Conservation (phyloP, 805 yeast species). For the Lachancea thermotolerans region DNA sequence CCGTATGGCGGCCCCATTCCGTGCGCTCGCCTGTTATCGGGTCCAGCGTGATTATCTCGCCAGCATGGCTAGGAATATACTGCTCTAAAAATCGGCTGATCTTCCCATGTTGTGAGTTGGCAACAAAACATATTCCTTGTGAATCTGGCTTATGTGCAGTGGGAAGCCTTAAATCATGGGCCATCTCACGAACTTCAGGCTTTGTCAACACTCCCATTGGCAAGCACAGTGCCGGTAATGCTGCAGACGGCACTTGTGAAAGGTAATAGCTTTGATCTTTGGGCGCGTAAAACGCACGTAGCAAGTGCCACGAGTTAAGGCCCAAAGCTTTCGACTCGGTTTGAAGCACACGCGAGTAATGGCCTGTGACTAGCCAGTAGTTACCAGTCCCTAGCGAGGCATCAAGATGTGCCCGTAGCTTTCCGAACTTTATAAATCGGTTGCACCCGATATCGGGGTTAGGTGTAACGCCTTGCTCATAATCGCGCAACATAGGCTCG, state of each 20-base stretch:
- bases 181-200: constrained; percentile 65
- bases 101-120: constrained; percentile 48
- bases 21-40: constrained; percentile 49
- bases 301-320: constrained; percentile 33
- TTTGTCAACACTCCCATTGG: constrained; percentile 79
- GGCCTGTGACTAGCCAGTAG: constrained; percentile 93
- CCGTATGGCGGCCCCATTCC: constrained; percentile 76
- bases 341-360: constrained; percentile 57
- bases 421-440: constrained; percentile 79
- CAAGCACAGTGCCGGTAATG: constrained; percentile 48
- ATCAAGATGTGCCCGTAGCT: constrained; percentile 50
- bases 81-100: constrained; percentile 70
- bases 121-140: constrained; percentile 90
- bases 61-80: constrained; percentile 66
- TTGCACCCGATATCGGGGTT: constrained; percentile 94
- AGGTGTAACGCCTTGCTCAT: constrained; percentile 73
- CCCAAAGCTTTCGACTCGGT: constrained; percentile 28
- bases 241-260: constrained; percentile 50
- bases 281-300: constrained; percentile 48
- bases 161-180: constrained; percentile 44
- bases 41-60: constrained; percentile 54
- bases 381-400: constrained; percentile 31
- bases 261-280: constrained; percentile 93
- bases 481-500: constrained; percentile 79
- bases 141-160: constrained; percentile 85